Evolutionary conservation across 2,329 filamentous ascomycete genomes (phyloP), one percentile per base, ranked within the genome.

Genomic region (Biscogniauxia sp.): DNA sequence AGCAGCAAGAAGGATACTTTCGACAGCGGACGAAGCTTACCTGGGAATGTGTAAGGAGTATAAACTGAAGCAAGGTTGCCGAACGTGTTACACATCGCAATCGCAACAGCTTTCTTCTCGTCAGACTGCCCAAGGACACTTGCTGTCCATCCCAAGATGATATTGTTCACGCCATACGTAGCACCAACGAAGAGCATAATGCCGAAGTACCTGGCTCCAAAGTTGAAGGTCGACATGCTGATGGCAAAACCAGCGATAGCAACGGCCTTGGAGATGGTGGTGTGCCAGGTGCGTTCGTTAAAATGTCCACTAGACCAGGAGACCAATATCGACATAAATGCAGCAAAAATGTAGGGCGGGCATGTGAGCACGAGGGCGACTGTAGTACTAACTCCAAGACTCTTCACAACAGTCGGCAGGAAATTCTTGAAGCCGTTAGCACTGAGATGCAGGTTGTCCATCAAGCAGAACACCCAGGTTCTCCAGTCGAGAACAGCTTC

Each of bases 211-310:
- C 73, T 68, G 2, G 66, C 72, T 0, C 66, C 68, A 7, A 69
- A 53, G 60, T 76, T 51, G 59, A 72, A 52, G 51, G 72, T 60
- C 54, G 68, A 53, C 62, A 60, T 65, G 37, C 64, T 57, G 6
- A 68, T 59, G 17, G 59, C 60, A 25, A 66, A 69, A 0, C 78
- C 78, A 5, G 75, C 60, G 1, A 79, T 71, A 1, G 77, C 79
- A 23, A 77, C 60, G 3, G 70, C 45, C 57, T 80, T 80, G 11
- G 75, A 74, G 11, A 73, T 59, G 0, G 77, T 79, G 28, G 79
- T 77, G 61, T 82, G 80, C 78, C 76, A 81, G 0, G 78, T 80
- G 19, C 79, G 74, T 61, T 82, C 80, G 58, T 82, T 78, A 66
- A 77, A 75, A 2, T 73, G 74, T 0, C 80, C 82, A 0, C 79